phyloP scores from a whole-genome alignment of 192 early-diverging fungal genomes.

The Oehlia diaphana region DNA sequence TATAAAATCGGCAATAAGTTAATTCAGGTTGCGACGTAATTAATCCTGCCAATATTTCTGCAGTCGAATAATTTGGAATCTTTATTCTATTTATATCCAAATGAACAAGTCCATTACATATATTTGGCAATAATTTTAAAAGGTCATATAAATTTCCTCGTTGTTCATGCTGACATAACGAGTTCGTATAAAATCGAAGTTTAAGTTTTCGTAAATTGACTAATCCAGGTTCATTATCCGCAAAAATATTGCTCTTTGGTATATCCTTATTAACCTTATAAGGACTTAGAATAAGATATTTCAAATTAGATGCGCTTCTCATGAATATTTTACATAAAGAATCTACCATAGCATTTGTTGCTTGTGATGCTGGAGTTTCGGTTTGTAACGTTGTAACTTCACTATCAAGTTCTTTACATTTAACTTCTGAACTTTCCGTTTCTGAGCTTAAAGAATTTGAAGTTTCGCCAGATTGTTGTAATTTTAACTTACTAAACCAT shows the following conservation, averaged over 20 bases:
- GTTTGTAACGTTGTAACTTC: background rate
- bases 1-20: constrained; percentile 9
- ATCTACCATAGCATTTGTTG: constrained; percentile 5
- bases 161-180: background rate
- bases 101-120: background rate
- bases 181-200: background rate
- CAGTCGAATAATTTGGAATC: background rate
- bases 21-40: background rate
- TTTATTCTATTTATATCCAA: background rate
- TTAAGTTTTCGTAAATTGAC: background rate
- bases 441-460: background rate
- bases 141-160: background rate
- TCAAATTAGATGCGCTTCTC: background rate
- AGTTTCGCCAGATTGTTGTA: background rate
- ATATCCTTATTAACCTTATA: background rate
- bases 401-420: too few species aligned
- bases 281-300: background rate
- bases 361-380: background rate
- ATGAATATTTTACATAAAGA: constrained; percentile 2
- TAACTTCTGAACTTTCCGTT: too few species aligned
- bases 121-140: background rate
- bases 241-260: background rate
- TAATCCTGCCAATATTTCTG: background rate
- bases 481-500: background rate
- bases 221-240: background rate